Base-by-base conservation (phyloP, 257 asterid genomes). In the Solanum piurae region DNA sequence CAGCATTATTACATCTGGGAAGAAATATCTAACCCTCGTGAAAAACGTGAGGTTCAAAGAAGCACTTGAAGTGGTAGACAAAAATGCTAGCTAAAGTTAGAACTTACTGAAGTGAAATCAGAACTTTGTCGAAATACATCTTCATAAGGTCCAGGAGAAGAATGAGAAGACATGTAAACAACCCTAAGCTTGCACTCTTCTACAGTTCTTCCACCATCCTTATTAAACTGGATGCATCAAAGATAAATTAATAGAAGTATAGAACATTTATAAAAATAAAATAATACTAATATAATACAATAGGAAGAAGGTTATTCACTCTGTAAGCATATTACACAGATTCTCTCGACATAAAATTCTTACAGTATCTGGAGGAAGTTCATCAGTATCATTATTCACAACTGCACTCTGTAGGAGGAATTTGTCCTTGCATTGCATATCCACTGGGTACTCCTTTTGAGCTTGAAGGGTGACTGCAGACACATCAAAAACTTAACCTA, bases 161-260 rank as follows among this genome's bases (percentile, higher is more conserved):
- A 84, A 68, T 84, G 76, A 42, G 96, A 93, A 66, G 89, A 86
- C 37, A 88, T 29, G 87, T 95, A 96, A 27, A 93, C 89, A 60
- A 96, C 98, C 93, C 91, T 93, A 38, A 96, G 98, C 90, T 95
- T 96, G 90, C 91, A 89, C 88, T 95, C 98, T 87, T 95, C 95
- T 76, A 96, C 79, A 4, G 85, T 58, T 80, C 73, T 92, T 83
- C 94, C 98, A 46, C 88, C 88, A 80, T 94, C 98, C 92, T 94
- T 96, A 52, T 74, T 92, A 86, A 96, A 96, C 98, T 96, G 93
- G 20, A 89, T 16, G 86, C 73, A 84, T 74, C 31, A 86, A 86
- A 62, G 52, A 83, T 42, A 37, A 71, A 76, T n/a, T 77, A 76
- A 46, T 18, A 80, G 37, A 68, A 68, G 23, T 68, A 68, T 12